Base-by-base conservation (phyloP, 352 stramenopile genomes). In the Peronosclerospora sorghi region DNA sequence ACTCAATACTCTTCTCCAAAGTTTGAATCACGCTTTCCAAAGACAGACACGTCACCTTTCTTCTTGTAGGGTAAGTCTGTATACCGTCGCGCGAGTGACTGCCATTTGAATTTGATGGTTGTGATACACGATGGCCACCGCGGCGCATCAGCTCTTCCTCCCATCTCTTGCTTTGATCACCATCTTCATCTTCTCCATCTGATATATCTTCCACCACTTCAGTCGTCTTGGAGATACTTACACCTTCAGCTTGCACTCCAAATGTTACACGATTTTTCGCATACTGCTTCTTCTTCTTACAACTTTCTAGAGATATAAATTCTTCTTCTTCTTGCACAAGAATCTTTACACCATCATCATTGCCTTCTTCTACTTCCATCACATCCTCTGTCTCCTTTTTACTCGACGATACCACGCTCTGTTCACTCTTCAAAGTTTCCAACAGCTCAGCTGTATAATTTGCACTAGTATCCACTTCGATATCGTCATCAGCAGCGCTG, bases 131-230 rank as follows among this genome's bases (percentile, higher is more conserved):
- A 45, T 73, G 72, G 1, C 76, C 76, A 8, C 73, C 76, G 30
- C 76, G 60, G 13, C 76, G 71, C 70, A 89, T 85, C 7, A 89
- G 54, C 32, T 89, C 73, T 54, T 85, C 73, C 34, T 89, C 76
- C 76, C 76, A 89, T 2, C 51, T 64, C 28, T 51, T 67, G 23
- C 35, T 78, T 36, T 83, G 58, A 18, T 70, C 60, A 20, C 76
- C 63, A 5, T 72, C 59, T 20, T 74, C 68, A 0, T 70, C 67
- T 9, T 70, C 43, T 23, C 53, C 51, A 20, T 27, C 23, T 0
- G 64, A 61, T 3, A 65, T 32, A 24, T 76, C 68, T n/a, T 70
- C 60, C 26, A 61, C 32, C 1, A 82, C 60, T 41, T 73, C 66
- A 1, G 62, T 41, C 1, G 41, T 59, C 45, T 79, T 84, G 3